A percentile compares a stretch with the other conserved stretches of the same genome.
Conservation (phyloP, 164 flowering plant species). For the Vitis vinifera region DNA sequence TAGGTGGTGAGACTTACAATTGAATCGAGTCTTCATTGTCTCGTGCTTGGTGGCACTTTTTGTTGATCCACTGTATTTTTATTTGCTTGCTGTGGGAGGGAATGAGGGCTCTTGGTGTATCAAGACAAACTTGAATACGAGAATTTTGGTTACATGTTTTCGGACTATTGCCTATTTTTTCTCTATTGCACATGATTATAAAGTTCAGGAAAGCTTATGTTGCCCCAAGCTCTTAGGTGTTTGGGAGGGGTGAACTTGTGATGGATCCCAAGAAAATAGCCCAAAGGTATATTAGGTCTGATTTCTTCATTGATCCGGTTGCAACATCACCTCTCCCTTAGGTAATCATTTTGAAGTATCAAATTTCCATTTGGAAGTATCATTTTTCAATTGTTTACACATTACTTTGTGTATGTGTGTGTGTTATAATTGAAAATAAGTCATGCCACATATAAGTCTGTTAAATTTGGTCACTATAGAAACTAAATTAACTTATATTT, state of each 20-base stretch:
- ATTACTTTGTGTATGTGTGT: too few relatives aligned
- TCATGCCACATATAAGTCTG: too few relatives aligned
- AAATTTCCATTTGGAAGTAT: too few relatives aligned
- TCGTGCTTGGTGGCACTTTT: conserved; percentile 84
- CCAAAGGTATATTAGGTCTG: conserved; percentile 59
- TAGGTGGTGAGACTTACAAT: conserved; percentile 70
- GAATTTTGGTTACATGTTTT: conserved; percentile 62
- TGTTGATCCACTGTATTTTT: conserved; percentile 83
- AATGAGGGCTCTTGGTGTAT: conserved; percentile 38
- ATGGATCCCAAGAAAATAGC: conserved; percentile 80
- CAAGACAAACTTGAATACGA: conserved; percentile 53
- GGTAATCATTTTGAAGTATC: conserved; percentile 35
- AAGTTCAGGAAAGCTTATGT: conserved; percentile 81
- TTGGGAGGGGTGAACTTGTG: conserved; percentile 92
- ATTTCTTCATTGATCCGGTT: conserved; percentile 68
- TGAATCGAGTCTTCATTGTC: conserved; percentile 75
- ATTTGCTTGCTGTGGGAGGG: conserved; percentile 58
- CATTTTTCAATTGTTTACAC: too few relatives aligned
- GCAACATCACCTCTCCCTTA: conserved; percentile 88
- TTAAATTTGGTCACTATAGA: too few relatives aligned
- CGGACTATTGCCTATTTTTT: conserved; percentile 70
- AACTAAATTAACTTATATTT: too few relatives aligned
- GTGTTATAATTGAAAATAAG: too few relatives aligned
- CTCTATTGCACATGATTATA: conserved; percentile 56
- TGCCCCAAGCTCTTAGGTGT: conserved; percentile 69